phyloP scores from a whole-genome alignment of 2,329 filamentous ascomycete species.

The Ophiostoma novo-ulmi region DNA sequence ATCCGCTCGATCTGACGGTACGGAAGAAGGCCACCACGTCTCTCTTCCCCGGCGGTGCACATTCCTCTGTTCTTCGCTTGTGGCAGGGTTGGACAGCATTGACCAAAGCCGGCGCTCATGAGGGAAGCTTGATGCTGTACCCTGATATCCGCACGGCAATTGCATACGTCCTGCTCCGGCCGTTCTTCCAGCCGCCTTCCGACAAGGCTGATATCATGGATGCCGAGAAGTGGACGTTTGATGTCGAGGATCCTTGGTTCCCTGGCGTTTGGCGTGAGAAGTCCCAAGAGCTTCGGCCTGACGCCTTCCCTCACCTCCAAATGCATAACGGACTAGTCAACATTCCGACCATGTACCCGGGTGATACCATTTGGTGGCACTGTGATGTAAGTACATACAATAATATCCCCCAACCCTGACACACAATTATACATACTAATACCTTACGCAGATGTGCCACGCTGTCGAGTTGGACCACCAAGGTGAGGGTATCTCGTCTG shows the following conservation, averaged over 20 bases:
- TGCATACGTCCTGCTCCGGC: conserved; percentile 40
- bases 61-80: conserved; percentile 38
- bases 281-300: conserved; percentile 36
- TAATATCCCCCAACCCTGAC: too few relatives aligned
- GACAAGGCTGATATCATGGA: conserved; percentile 34
- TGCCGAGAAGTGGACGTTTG: conserved; percentile 36
- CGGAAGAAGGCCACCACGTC: conserved; percentile 36
- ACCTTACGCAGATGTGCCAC: conserved; percentile 20
- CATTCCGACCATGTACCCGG: conserved; percentile 37
- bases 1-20: conserved; percentile 36
- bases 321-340: conserved; percentile 37
- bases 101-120: conserved; percentile 33
- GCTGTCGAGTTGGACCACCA: conserved; percentile 25
- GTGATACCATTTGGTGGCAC: conserved; percentile 34
- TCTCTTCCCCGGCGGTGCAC: conserved; percentile 35
- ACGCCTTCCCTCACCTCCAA: conserved; percentile 38
- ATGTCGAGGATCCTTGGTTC: conserved; percentile 34
- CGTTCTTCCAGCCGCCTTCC: conserved; percentile 38
- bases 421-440: background rate
- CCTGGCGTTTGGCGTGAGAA: conserved; percentile 36
- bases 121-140: conserved; percentile 40
- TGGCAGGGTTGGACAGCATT: conserved; percentile 43
- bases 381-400: conserved; percentile 19
- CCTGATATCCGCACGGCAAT: conserved; percentile 37
- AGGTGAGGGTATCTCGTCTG: conserved; percentile 16